Conservation (phyloP, 192 early-diverging fungal genomes). For the Gigaspora rosea region DNA sequence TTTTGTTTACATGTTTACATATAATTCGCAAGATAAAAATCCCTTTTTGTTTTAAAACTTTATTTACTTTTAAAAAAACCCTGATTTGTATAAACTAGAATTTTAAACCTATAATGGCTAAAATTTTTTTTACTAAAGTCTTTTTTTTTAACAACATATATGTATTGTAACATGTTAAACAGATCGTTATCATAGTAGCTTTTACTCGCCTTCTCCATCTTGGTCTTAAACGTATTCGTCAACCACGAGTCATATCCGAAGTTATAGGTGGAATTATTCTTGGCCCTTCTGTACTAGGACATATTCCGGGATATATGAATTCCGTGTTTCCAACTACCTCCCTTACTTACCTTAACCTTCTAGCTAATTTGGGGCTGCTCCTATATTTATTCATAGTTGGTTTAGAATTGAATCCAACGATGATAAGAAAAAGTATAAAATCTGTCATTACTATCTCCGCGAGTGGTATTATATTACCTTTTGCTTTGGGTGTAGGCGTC, state of each 20-base stretch:
- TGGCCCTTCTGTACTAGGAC: conserved; percentile 83
- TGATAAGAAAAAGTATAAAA: conserved; percentile 57
- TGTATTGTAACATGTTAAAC: neutral
- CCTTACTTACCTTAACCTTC: conserved; percentile 68
- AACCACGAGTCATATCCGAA: conserved; percentile 91
- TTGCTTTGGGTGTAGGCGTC: conserved; percentile 75
- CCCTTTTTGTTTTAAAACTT: too few species aligned
- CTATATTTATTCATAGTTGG: conserved; percentile 90
- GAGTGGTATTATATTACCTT: conserved; percentile 81
- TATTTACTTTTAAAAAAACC: too few species aligned
- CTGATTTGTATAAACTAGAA: too few species aligned
- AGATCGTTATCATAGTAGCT: conserved; percentile 67
- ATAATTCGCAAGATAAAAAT: too few species aligned
- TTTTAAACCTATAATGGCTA: too few species aligned
- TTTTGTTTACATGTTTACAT: neutral
- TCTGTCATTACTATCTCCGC: conserved; percentile 66
- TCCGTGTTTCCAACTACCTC: conserved; percentile 77
- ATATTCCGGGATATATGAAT: conserved; percentile 64
- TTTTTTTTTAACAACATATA: too few species aligned
- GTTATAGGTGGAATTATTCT: conserved; percentile 88
- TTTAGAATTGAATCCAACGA: conserved; percentile 73
- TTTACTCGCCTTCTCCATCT: conserved; percentile 71
- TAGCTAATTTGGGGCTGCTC: conserved; percentile 87
- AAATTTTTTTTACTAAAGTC: too few species aligned
- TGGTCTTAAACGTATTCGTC: conserved; percentile 59